Base-by-base conservation (phyloP, 2,329 filamentous ascomycete species). In the Graphium sp. region DNA sequence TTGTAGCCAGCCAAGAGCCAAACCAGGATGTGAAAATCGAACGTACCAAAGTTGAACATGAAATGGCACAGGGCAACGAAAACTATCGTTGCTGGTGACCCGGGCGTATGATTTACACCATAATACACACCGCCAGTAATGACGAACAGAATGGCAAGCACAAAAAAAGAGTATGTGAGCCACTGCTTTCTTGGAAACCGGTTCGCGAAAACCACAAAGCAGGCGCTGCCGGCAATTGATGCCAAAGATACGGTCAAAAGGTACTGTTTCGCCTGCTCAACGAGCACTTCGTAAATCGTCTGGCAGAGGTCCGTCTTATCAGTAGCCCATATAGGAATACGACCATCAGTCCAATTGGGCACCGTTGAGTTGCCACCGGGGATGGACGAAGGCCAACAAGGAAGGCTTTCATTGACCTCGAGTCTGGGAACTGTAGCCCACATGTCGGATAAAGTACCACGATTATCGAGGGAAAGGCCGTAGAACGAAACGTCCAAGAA, bases 401-500 rank as follows among this genome's bases (percentile, higher is more conserved):
- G 31, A 1, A 65, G 50, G 10, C 38, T 40, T 2, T 46, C 33
- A 32, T 55, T 43, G 28, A 64, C 47, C 2, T 35, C 36, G 1
- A 45, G 42, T 2, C 45, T 40, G 2, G 34, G 30, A 1, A 39
- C 46, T 0, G 56, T 59, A 7, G 49, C 50, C 55, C 55, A 59
- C 30, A 58, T 46, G 24, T 56, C 54, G 14, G 53, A 49, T 3
- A 58, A 40, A 1, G 53, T 56, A 6, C 49, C 47, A 27, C 52
- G 40, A 31, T 58, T 58, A 27, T 60, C 60, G 5, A 68, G 49
- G 4, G 58, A 58, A 31, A 68, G 60, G 3, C 64, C 65, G 34
- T 67, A 68, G 36, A 68, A 69, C 10, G 60, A 60, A n/a, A 69
- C 47, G 31, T 71, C 66, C 8, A 70, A 49, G 5, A 66, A 53